Evolutionary conservation across 2,329 filamentous ascomycete species (phyloP).

Genomic region (Cryphonectria nitschkei): DNA sequence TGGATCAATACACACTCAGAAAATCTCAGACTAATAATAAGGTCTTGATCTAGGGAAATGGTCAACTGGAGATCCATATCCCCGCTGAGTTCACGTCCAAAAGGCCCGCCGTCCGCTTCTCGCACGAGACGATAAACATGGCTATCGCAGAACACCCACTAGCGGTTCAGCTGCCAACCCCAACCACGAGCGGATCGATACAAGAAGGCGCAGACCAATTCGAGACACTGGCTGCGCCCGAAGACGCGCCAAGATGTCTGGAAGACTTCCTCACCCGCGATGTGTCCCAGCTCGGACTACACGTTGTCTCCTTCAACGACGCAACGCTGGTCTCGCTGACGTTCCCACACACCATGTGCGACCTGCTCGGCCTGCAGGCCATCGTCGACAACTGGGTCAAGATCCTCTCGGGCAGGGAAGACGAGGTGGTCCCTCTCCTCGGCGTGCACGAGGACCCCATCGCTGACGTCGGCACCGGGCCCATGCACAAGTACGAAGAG

Average conservation of each 20-base stretch:
- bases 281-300: slow-evolving; percentile 50
- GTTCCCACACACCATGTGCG: slow-evolving; percentile 53
- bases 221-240: slow-evolving; percentile 33
- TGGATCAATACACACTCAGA: neutral
- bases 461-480: slow-evolving; percentile 30
- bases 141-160: slow-evolving; percentile 46
- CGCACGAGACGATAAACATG: slow-evolving; percentile 41
- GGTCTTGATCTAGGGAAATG: slow-evolving; percentile 23
- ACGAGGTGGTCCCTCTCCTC: slow-evolving; percentile 43
- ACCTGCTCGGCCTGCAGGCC: slow-evolving; percentile 47
- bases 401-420: slow-evolving; percentile 47
- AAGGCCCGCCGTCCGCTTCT: slow-evolving; percentile 46
- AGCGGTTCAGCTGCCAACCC: slow-evolving; percentile 41
- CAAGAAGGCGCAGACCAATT: slow-evolving; percentile 36
- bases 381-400: slow-evolving; percentile 52
- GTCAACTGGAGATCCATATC: slow-evolving; percentile 40
- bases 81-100: slow-evolving; percentile 37
- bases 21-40: neutral
- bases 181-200: slow-evolving; percentile 37
- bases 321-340: slow-evolving; percentile 52
- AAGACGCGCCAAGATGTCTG: slow-evolving; percentile 37
- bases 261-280: slow-evolving; percentile 47
- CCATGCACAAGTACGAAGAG: slow-evolving; percentile 33
- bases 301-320: slow-evolving; percentile 53
- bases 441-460: slow-evolving; percentile 44